Base-by-base conservation (phyloP, 1,139 yeast genomes). In the Pichia sp. region DNA sequence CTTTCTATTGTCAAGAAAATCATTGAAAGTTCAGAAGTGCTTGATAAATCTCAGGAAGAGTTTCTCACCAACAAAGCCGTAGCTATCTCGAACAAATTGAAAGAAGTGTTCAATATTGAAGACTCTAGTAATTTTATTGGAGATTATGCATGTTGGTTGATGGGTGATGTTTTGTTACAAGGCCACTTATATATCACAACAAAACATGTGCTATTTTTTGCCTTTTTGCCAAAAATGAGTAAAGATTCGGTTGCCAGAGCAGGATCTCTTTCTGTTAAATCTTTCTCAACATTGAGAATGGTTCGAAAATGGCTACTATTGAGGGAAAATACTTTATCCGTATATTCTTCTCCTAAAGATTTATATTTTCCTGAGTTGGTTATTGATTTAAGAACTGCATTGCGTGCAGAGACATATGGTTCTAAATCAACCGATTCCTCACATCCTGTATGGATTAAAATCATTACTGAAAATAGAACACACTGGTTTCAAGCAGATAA, bases 141-240 rank as follows among this genome's bases (percentile, higher is more conserved):
- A 11, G 80, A 81, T 51, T 84, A 72, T 56, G 74, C 83, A 5
- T 79, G 88, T 33, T 90, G 96, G 95, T 66, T 90, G 37, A 69
- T 87, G 45, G 76, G 81, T 50, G 95, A 86, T 55, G 94, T 90
- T 1, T 66, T 90, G 35, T 65, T 88, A 32, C 97, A 88, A 60
- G 97, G 97, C 2, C 90, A 85, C 55, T 61, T 87, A 16, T 85
- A 85, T 55, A 64, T 90, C 35, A 88, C 97, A 2, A 64, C 69
- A 39, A 68, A 73, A 11, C 75, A 78, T 51, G 62, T 90, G 7
- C 66, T 87, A 41, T 90, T 86, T 60, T 83, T 84, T 65, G 94
- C 97, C 0, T 82, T 80, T 54, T 63, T 90, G n/a, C 95, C 97
- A 0, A 74, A 75, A 47, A 73, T 73, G 46, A 64, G 73, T 43